Conservation (phyloP, 768 basidiomycete genomes). For the Strobilomyces dryophilus region DNA sequence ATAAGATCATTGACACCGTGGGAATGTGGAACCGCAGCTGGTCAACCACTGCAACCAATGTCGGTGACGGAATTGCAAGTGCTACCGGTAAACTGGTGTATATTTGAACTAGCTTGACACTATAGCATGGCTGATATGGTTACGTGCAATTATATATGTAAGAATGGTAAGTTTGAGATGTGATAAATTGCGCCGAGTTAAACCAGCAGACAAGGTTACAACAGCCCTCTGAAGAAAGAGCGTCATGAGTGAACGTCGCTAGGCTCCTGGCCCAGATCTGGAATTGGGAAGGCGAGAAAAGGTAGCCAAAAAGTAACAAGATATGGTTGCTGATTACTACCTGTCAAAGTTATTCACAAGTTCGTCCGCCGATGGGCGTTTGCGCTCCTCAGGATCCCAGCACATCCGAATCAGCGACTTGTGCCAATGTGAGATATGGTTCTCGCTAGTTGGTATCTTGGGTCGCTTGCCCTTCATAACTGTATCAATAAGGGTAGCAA, state of each 20-base stretch:
- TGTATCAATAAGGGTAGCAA: background rate
- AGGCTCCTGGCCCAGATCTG: constrained; percentile 1
- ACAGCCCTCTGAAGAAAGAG: background rate
- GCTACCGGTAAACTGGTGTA: background rate
- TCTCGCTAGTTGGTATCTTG: constrained; percentile 3
- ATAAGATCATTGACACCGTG: no score
- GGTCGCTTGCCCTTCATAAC: constrained; percentile 13
- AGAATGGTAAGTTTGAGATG: background rate
- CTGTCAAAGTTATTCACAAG: constrained; percentile 6
- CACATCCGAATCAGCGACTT: constrained; percentile 11
- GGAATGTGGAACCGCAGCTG: no score
- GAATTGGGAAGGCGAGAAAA: background rate
- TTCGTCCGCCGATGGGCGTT: constrained; percentile 14
- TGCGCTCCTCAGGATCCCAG: constrained; percentile 13
- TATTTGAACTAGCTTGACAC: background rate
- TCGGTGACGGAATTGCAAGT: background rate
- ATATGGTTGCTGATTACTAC: background rate
- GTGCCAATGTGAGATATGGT: constrained; percentile 1
- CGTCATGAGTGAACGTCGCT: background rate
- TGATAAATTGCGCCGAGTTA: background rate
- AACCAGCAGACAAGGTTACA: background rate
- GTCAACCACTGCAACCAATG: no score
- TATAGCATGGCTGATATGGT: background rate
- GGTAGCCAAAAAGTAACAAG: no score
- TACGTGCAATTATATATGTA: background rate